Base-by-base conservation (phyloP, 2,329 filamentous ascomycete genomes). In the Colletotrichum simmondsii region DNA sequence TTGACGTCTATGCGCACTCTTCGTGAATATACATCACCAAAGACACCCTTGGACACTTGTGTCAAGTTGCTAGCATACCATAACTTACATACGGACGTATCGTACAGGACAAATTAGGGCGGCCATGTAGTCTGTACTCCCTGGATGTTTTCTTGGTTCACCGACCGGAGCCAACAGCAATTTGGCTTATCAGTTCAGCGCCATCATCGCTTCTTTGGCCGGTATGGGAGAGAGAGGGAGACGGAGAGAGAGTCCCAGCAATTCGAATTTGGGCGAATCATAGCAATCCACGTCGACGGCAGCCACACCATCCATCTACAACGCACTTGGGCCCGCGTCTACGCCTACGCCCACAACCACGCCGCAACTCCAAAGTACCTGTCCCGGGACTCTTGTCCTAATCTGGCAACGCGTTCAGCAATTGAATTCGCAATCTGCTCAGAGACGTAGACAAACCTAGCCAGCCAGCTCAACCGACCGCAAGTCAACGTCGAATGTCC, bases 251-350 rank as follows among this genome's bases (percentile, higher is more conserved):
- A 70, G 42, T 37, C 70, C 69, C 46, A 69, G 69, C 58, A 63
- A 12, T 26, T 72, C 65, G 54, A 73, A 53, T 61, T 54, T 63
- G 67, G 53, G 62, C 74, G 74, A 75, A 75, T 75, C 74, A 75
- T 35, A 69, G 68, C 65, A 57, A 75, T 69, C 74, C 74, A 75
- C 74, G 74, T 75, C 67, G 70, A 65, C 57, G 69, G 49, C 73
- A 30, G 58, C 68, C 72, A 75, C 73, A 71, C 73, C 71, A 75
- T 63, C 65, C 32, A 24, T 49, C 19, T 49, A 54, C 56, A 58
- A 63, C 53, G 54, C 65, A 69, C 19, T 67, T 30, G 32, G 16
- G 32, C 46, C 65, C 56, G 64, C 65, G 53, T 19, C 70, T 63
- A 56, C 70, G 54, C 46, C 65, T 60, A 69, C 65, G 53, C 24